A percentile compares a stretch with the other conserved stretches of the same genome.
Conservation (phyloP, 1,139 yeast genomes). For the Kurtzmaniella quercitrusa region DNA sequence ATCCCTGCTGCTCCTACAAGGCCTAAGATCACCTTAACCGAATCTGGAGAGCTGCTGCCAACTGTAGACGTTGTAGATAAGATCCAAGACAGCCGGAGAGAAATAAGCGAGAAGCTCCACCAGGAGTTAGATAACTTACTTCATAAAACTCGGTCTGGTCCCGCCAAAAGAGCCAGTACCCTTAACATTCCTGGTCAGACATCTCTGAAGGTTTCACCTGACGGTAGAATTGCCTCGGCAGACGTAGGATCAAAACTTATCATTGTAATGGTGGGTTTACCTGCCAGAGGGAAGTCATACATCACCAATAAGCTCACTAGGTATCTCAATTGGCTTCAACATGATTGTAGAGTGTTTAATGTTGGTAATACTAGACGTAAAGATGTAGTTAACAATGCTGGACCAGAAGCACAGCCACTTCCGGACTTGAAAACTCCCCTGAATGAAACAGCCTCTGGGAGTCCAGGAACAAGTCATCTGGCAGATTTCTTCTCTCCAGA, state of each 20-base stretch:
- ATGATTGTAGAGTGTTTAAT: constrained; percentile 83
- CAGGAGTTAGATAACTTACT: constrained; percentile 33
- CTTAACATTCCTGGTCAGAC: constrained; percentile 93
- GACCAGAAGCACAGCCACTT: constrained; percentile 69
- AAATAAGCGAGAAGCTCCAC: not conserved
- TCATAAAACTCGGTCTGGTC: constrained; percentile 36
- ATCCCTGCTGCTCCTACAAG: not conserved
- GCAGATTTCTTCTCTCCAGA: constrained; percentile 88
- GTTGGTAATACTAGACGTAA: constrained; percentile 91
- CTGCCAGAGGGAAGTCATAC: constrained; percentile 90
- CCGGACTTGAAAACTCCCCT: constrained; percentile 54
- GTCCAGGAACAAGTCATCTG: constrained; percentile 42
- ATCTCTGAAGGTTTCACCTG: constrained; percentile 75
- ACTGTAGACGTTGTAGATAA: not conserved
- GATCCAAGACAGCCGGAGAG: not conserved
- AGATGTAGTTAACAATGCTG: constrained; percentile 56
- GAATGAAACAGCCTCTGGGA: constrained; percentile 17
- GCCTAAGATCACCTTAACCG: not conserved
- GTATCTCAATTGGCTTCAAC: constrained; percentile 88
- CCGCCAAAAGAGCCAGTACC: constrained; percentile 62
- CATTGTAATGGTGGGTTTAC: constrained; percentile 91
- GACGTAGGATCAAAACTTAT: constrained; percentile 81
- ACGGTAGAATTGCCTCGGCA: constrained; percentile 69
- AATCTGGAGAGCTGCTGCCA: not conserved
- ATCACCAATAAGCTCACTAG: constrained; percentile 86